phyloP scores from a whole-genome alignment of 78 protist species.

The Dictyostelium capitatum region DNA sequence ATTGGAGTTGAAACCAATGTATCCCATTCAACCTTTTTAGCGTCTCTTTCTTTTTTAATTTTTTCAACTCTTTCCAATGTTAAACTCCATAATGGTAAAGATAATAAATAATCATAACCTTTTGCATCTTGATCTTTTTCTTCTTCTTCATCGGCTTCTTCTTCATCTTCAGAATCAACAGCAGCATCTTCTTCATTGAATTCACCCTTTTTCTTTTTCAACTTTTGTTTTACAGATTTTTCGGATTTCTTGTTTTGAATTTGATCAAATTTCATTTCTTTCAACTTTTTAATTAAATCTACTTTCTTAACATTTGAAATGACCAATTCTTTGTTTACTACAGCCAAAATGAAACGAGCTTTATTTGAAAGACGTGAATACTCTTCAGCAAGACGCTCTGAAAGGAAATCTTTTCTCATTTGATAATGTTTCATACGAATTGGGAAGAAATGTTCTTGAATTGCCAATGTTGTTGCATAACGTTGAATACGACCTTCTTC shows the following conservation, averaged over 20 bases:
- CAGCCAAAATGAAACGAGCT: slow-evolving; percentile 91
- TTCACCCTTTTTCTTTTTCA: neutral
- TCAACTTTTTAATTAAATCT: slow-evolving; percentile 85
- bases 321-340: slow-evolving; percentile 80
- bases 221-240: slow-evolving; percentile 4
- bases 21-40: slow-evolving; percentile 72
- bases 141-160: neutral
- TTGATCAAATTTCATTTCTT: slow-evolving; percentile 47
- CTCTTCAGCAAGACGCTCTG: slow-evolving; percentile 6
- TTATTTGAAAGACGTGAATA: slow-evolving; percentile 81
- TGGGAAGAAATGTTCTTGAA: slow-evolving; percentile 91
- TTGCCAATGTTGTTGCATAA: slow-evolving; percentile 85
- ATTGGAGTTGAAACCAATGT: slow-evolving; percentile 30
- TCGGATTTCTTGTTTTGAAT: slow-evolving; percentile 19
- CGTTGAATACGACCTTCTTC: slow-evolving; percentile 86
- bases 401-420: slow-evolving; percentile 86
- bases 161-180: slow-evolving; percentile 19
- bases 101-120: slow-evolving; percentile 78
- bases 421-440: slow-evolving; percentile 89
- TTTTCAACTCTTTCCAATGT: slow-evolving; percentile 87
- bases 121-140: slow-evolving; percentile 40
- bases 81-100: slow-evolving; percentile 89
- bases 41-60: slow-evolving; percentile 74
- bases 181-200: slow-evolving; percentile 14
- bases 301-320: slow-evolving; percentile 76